Evolutionary conservation across 2,329 filamentous ascomycete genomes (phyloP).

Genomic region (Fusarium papillatum): DNA sequence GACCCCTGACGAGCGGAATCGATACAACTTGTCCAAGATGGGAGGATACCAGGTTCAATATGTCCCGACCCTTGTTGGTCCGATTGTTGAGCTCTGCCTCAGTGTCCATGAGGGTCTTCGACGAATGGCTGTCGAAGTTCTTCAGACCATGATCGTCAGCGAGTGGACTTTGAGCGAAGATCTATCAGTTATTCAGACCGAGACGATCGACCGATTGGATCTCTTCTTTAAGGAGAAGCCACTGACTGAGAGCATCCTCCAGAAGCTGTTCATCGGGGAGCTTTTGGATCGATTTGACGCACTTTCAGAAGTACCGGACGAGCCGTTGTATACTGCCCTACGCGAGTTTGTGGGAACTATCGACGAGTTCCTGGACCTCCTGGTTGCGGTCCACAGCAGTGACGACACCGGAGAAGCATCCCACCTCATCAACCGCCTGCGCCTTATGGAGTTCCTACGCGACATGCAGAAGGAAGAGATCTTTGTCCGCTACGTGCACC

Average conservation of each 20-base stretch:
- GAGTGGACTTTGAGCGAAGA: conserved; percentile 98
- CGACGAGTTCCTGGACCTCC: conserved; percentile 90
- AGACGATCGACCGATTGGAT: conserved; percentile 96
- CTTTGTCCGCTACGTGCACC: conserved; percentile 95
- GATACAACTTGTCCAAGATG: conserved; percentile 86
- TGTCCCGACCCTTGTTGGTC: conserved; percentile 90
- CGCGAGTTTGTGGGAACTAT: conserved; percentile 86
- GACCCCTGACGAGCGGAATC: conserved; percentile 79
- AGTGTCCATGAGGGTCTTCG: conserved; percentile 95
- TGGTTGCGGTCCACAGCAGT: conserved; percentile 89
- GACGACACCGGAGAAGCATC: conserved; percentile 81
- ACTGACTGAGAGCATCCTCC: conserved; percentile 88
- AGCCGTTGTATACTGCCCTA: conserved; percentile 82
- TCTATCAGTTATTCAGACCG: conserved; percentile 90
- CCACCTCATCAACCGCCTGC: conserved; percentile 88
- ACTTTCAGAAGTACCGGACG: conserved; percentile 74
- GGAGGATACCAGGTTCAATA: conserved; percentile 99
- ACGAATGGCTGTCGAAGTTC: conserved; percentile 89
- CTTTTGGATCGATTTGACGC: conserved; percentile 85
- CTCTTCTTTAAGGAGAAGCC: conserved; percentile 90
- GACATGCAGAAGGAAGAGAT: conserved; percentile 99
- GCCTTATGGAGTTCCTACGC: conserved; percentile 95
- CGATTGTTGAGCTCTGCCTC: conserved; percentile 93
- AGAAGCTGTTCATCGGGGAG: conserved; percentile 93
- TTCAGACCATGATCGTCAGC: conserved; percentile 98